Evolutionary conservation across 2,329 filamentous ascomycete species (phyloP).

Genomic region (Fusarium beomiforme): DNA sequence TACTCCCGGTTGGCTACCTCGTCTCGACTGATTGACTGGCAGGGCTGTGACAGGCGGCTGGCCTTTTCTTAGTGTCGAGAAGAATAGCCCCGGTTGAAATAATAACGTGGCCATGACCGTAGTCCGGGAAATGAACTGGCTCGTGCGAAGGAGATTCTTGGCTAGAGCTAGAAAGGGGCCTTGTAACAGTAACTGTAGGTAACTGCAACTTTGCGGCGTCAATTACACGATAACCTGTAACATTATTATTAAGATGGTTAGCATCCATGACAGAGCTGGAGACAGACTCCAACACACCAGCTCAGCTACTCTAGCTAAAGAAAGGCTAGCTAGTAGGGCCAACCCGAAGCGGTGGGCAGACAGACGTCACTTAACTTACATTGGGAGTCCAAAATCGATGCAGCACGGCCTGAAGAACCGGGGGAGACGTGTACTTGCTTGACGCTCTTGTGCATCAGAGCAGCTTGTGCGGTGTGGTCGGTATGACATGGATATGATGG

Average conservation of each 20-base stretch:
- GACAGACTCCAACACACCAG: slow-evolving; percentile 3
- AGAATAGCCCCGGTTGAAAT: slow-evolving; percentile 9
- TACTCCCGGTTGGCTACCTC: slow-evolving; percentile 30
- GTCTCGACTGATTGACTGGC: slow-evolving; percentile 10
- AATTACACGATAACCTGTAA: slow-evolving; percentile 11
- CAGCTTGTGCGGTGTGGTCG: slow-evolving; percentile 38
- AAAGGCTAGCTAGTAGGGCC: slow-evolving; percentile 8
- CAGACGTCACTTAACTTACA: slow-evolving; percentile 32
- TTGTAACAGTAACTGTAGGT: neutral
- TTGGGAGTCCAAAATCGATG: slow-evolving; percentile 18
- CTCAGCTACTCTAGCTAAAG: slow-evolving; percentile 12
- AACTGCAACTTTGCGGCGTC: neutral
- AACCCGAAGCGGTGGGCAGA: slow-evolving; percentile 29
- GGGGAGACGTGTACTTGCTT: slow-evolving; percentile 33
- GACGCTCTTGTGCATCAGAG: slow-evolving; percentile 36
- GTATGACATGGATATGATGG: slow-evolving; percentile 37
- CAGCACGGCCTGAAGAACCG: slow-evolving; percentile 33
- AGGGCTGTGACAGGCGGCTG: slow-evolving; percentile 37
- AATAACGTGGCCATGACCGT: slow-evolving; percentile 28
- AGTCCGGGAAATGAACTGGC: slow-evolving; percentile 30
- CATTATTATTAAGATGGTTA: slow-evolving; percentile 8
- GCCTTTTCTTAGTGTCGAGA: slow-evolving; percentile 7
- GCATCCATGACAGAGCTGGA: slow-evolving; percentile 1
- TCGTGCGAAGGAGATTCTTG: slow-evolving; percentile 35
- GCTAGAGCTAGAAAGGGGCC: slow-evolving; percentile 31